Base-by-base conservation (phyloP, 2,329 filamentous ascomycete genomes). In the Ophiostoma ulmi region DNA sequence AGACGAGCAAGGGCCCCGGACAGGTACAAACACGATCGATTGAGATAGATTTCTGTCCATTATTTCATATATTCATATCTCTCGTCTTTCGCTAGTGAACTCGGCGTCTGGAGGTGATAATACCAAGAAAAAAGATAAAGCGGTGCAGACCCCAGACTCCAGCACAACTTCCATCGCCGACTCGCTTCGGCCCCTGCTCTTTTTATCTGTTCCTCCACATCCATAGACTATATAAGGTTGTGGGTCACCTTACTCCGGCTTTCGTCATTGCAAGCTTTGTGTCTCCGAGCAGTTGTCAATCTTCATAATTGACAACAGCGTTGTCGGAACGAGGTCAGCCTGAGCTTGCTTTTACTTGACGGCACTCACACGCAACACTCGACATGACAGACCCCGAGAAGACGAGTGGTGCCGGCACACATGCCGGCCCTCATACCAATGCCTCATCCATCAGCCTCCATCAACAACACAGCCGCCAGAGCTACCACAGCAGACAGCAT, bases 161-260 rank as follows among this genome's bases (percentile, higher is more conserved):
- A 67, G n/a, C 38, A 26, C 44, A 14, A 41, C 39, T 5, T 22
- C 22, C 65, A 67, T 44, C 63, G 36, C 63, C 63, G 63, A 41
- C 63, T 65, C 63, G 63, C 63, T 65, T 65, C 65, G 65, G 65
- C 39, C 20, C 22, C 65, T 67, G 65, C n/a, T 14, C 38, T 31
- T 22, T n/a, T 14, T 22, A 17, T 22, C 35, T 22, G 35, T 20
- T 22, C 10, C 38, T 39, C 35, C 35, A 64, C 61, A 64, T 5
- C n/a, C 44, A 38, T 31, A 17, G 52, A 65, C 36, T 39, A 65
- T 39, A 48, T 14, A 48, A 39, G 39, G 38, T 26, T 67, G 39
- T 26, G 35, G 35, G 31, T 11, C 61, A 35, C 31, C 26, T 36
- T 36, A 5, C 31, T 20, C 20, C 58, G 8, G 52, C n/a, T 10